Percentiles rank a stretch among this genome's conserved stretches.
Evolutionary conservation across 2,329 filamentous ascomycete species (phyloP).

Genomic region (Alternaria infectoria): DNA sequence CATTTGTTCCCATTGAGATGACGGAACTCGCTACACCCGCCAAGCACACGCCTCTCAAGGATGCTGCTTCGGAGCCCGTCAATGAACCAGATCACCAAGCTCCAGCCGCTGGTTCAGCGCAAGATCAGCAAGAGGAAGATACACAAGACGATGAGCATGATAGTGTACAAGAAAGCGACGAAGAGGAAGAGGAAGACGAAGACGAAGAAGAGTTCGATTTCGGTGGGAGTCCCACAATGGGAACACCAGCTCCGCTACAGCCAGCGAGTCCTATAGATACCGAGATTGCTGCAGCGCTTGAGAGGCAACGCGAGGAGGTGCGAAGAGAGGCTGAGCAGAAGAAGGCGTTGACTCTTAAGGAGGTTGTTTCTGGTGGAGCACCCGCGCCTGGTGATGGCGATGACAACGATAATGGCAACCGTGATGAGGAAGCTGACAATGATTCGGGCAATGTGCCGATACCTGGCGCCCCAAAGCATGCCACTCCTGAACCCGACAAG

Average conservation of each 20-base stretch:
- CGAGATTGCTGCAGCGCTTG: background rate
- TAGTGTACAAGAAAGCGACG: background rate
- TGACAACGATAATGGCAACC: background rate
- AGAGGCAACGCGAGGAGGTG: background rate
- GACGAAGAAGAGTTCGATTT: background rate
- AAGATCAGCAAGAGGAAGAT: fast-evolving
- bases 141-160: background rate
- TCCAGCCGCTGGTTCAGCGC: background rate
- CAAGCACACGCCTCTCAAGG: background rate
- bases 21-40: background rate
- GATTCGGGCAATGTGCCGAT: background rate
- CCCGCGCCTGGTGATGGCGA: background rate
- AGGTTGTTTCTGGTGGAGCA: background rate
- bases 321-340: background rate
- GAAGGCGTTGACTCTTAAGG: background rate
- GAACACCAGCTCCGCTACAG: background rate
- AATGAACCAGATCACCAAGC: background rate
- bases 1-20: background rate
- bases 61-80: background rate
- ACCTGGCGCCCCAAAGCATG: background rate
- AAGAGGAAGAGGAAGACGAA: background rate
- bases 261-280: background rate
- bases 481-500: no score
- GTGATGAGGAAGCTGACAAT: no score
- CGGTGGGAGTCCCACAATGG: background rate